Evolutionary conservation across 495 filamentous ascomycete genomes (phyloP), one percentile per base, ranked within the genome.

Genomic region (Hypoxylon trugodes): DNA sequence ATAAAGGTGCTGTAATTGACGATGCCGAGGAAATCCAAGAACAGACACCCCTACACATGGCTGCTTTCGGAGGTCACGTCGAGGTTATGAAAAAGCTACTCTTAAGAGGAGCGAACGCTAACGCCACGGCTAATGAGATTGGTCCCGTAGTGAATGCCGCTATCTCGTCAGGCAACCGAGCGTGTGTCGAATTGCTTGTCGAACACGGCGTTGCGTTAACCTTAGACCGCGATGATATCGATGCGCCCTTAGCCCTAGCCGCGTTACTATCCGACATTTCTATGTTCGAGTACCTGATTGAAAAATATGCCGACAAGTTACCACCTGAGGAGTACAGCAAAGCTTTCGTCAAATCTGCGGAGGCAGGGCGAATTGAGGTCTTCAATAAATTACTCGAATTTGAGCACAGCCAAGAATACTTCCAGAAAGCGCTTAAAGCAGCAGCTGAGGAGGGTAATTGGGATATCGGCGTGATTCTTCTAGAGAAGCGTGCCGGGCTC

Each of bases 11-110:
- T 1, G 55, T 37, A 3, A 73, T 77, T 13, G 68, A 77, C 22
- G 69, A 73, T n/a, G 73, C 36, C 19, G 38, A 57, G 2, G 68
- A 74, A 7, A 57, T 55, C 33, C 38, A 51, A 6, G 61, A 69
- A 9, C 53, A 65, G 28, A 77, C 74, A 13, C 69, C 75, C 8
- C 48, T 77, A 26, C 68, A 71, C 25, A 75, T 77, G 72, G 75
- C 75, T 40, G 69, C 74, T n/a, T 60, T 50, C 6, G 63, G 59
- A 1, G 74, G 74, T 15, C 67, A 69, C n/a, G 50, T 69, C 8
- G 61, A 69, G 42, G 74, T 74, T 4, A 74, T 76, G 71, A 66
- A 69, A 33, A 72, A 71, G 58, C 50, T 77, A 1, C 46, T 76
- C 2, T 46, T 63, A 10, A 55, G 68, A 36, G 68, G 66, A 26